phyloP scores from a whole-genome alignment of 139 green algal genomes.

The Prasinococcaceae sp. region DNA sequence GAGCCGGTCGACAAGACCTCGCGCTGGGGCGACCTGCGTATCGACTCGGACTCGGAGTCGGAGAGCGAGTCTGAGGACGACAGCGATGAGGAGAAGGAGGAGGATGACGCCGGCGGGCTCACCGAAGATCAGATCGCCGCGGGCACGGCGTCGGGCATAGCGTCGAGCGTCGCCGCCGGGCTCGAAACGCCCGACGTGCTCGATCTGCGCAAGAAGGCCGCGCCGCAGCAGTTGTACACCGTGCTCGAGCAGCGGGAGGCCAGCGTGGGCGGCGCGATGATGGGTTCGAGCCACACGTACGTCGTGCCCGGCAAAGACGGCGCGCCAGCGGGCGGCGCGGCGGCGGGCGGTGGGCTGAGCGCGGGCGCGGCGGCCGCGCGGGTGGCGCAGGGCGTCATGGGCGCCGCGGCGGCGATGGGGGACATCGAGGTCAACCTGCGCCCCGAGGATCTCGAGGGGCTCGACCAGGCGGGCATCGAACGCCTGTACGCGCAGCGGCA shows the following conservation, averaged over 20 bases:
- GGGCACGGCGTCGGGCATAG: constrained; percentile 29
- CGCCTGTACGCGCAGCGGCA: no score
- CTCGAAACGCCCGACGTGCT: constrained; percentile 56
- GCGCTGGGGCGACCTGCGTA: constrained; percentile 61
- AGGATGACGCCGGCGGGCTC: constrained; percentile 30
- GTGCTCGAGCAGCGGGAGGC: constrained; percentile 25
- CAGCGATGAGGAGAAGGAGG: constrained; percentile 37
- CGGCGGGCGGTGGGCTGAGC: not conserved
- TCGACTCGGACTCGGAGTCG: constrained; percentile 31
- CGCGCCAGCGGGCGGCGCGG: not conserved
- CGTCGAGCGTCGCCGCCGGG: no score
- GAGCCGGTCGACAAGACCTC: constrained; percentile 48
- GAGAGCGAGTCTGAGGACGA: constrained; percentile 43
- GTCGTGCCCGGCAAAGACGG: constrained; percentile 45
- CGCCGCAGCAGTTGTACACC: constrained; percentile 19
- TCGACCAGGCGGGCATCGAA: constrained; percentile 75
- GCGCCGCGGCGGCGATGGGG: constrained; percentile 8
- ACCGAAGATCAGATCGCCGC: constrained; percentile 38
- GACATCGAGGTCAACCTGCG: constrained; percentile 77
- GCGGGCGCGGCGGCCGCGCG: not conserved
- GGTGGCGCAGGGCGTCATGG: constrained; percentile 4
- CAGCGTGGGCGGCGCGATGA: constrained; percentile 40
- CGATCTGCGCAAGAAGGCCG: constrained; percentile 70
- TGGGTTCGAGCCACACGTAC: constrained; percentile 73
- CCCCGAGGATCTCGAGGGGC: constrained; percentile 80